Conservation (phyloP, 108 stramenopile genomes). For the Cylindrotheca closterium region DNA sequence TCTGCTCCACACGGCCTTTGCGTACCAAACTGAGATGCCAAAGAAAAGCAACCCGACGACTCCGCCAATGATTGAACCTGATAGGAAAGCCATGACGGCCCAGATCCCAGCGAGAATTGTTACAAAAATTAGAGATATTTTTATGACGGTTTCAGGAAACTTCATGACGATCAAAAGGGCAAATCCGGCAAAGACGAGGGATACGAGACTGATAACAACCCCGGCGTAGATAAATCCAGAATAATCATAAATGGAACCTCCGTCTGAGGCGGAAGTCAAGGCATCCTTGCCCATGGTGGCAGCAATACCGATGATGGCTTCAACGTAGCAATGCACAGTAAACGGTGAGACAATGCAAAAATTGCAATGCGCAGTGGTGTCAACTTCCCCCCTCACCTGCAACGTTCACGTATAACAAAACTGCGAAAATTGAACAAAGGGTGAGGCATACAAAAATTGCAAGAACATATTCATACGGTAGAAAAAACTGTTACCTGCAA, state of each 20-base stretch:
- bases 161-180: constrained; percentile 62
- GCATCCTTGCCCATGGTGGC: constrained; percentile 49
- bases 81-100: constrained; percentile 49
- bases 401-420: no score
- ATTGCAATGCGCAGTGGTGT: no score
- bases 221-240: constrained; percentile 55
- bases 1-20: constrained; percentile 39
- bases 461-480: no score
- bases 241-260: constrained; percentile 16
- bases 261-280: constrained; percentile 18
- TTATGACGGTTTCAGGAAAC: constrained; percentile 72
- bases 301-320: constrained; percentile 59
- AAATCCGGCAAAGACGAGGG: constrained; percentile 47
- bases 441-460: no score
- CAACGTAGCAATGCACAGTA: constrained; percentile 44
- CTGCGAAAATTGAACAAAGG: no score
- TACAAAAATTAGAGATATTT: constrained; percentile 64
- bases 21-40: constrained; percentile 54
- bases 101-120: constrained; percentile 47
- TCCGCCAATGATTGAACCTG: constrained; percentile 48
- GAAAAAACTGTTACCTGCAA: no score
- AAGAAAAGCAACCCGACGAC: constrained; percentile 70
- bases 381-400: no score
- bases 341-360: no score
- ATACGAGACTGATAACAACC: constrained; percentile 37